Base-by-base conservation (phyloP, 495 filamentous ascomycete species). In the Lasiosphaeria miniovina region DNA sequence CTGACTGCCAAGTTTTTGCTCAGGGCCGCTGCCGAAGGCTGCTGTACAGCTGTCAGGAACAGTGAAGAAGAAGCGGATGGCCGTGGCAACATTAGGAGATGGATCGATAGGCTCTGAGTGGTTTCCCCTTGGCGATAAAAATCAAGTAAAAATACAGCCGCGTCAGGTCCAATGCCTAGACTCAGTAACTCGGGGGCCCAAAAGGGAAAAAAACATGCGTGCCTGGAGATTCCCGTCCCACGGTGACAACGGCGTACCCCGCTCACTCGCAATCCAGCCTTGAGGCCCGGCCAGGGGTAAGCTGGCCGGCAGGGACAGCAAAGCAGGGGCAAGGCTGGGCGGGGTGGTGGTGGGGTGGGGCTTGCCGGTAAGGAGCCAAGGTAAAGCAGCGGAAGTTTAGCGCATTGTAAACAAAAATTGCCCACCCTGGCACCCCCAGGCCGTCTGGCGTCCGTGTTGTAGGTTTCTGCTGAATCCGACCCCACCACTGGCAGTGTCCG, bases 161-260 rank as follows among this genome's bases (percentile, higher is more conserved):
- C 24, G 24, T 24, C 24, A 24, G 24, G 14, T 5, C 24, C 15
- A 9, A 15, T 15, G 6, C 36, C 15, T 15, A 4, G 53, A 8
- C 15, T 46, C 17, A 10, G 38, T 14, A 41, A 8, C 38, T 41
- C 8, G 38, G 17, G 52, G 36, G 36, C 17, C 8, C 6, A 33
- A 34, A 10, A 1, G 9, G 32, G 41, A 49, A 33, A 5, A 24
- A 32, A 48, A 35, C 3, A 36, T 57, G 49, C 50, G 49, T 33
- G 12, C 31, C 40, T 53, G 60, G 60, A 57, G 60, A 61, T 61
- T 61, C 54, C 60, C 60, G 60, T 48, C 49, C 31, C 50, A 36
- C 5, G 32, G 14, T 52, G 50, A 35, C 50, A 36, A 46, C 43
- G 11, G 11, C n/a, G n/a, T 46, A n/a, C 52, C 34, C 52, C 52